These are phyloP conservation scores for Mycosarcoma mackinlayi DNA, from an alignment of 1,284 basidiomycete genomes.

Conservation along the genomic window DNA sequence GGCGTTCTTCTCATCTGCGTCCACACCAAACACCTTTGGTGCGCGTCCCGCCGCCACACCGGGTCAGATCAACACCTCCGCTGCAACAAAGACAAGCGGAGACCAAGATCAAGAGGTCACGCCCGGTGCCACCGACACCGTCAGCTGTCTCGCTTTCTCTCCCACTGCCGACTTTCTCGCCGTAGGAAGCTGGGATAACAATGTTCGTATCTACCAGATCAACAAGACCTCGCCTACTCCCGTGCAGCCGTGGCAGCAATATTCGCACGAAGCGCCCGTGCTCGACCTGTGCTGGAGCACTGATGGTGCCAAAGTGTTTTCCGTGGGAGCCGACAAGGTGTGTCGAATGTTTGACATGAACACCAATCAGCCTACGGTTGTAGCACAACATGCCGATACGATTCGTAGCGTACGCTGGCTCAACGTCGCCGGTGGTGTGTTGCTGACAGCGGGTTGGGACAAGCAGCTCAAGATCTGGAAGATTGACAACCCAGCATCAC, in stretches of 20 bases:
- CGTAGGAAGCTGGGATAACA: slow-evolving; percentile 69
- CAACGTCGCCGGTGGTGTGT: slow-evolving; percentile 77
- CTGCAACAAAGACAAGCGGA: slow-evolving; percentile 50
- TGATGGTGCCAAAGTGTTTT: slow-evolving; percentile 83
- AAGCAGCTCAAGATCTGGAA: slow-evolving; percentile 78
- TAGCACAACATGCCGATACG: slow-evolving; percentile 85
- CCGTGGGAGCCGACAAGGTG: slow-evolving; percentile 86
- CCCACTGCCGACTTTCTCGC: slow-evolving; percentile 69
- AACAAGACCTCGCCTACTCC: slow-evolving; percentile 78
- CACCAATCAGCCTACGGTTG: slow-evolving; percentile 75
- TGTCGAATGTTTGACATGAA: slow-evolving; percentile 82
- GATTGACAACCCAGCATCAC: slow-evolving; percentile 54
- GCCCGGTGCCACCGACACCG: slow-evolving; percentile 68
- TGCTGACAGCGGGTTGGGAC: slow-evolving; percentile 91
- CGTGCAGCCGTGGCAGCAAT: slow-evolving; percentile 71
- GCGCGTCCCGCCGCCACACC: slow-evolving; percentile 40
- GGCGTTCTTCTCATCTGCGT: slow-evolving; percentile 60
- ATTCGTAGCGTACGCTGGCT: slow-evolving; percentile 82
- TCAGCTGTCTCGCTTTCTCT: slow-evolving; percentile 67
- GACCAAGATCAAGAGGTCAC: slow-evolving; percentile 77
- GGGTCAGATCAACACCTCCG: slow-evolving; percentile 49
- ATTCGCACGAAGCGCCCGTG: slow-evolving; percentile 83
- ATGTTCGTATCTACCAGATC: slow-evolving; percentile 73
- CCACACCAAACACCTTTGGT: slow-evolving; percentile 54
- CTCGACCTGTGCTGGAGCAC: slow-evolving; percentile 85